phyloP scores from a whole-genome alignment of 768 basidiomycete genomes.

The Lentinula raphanica region DNA sequence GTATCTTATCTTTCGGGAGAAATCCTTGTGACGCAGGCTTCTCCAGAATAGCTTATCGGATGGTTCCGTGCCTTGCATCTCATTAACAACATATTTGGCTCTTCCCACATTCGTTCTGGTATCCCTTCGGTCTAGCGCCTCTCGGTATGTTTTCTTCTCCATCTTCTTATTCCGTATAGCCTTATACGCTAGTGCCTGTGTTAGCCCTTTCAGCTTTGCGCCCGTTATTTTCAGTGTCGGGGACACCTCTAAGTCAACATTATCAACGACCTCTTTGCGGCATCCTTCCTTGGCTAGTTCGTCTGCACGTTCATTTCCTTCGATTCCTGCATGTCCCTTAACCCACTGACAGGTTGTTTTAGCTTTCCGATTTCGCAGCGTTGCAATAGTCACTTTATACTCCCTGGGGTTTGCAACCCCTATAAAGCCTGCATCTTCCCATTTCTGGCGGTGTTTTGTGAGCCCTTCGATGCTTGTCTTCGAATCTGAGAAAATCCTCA shows the following conservation, averaged over 20 bases:
- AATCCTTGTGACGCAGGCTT: too few species aligned
- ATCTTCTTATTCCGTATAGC: not conserved
- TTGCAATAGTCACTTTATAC: not conserved
- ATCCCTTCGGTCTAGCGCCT: not conserved
- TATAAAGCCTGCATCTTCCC: not conserved
- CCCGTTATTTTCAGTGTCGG: not conserved
- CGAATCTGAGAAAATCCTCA: not conserved
- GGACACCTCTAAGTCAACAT: not conserved
- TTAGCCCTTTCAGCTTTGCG: too few species aligned
- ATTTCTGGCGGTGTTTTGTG: not conserved
- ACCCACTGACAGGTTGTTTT: constrained; percentile 13
- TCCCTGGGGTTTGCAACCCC: not conserved
- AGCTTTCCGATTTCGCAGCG: constrained; percentile 11
- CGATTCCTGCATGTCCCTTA: constrained; percentile 5
- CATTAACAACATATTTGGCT: not conserved
- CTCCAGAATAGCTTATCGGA: constrained; percentile 4
- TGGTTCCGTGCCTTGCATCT: not conserved
- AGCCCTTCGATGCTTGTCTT: too few species aligned
- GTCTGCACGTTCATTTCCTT: constrained; percentile 23
- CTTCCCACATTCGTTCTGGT: constrained; percentile 2
- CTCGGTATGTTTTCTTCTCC: not conserved
- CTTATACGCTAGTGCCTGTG: constrained; percentile 12
- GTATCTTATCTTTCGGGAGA: too few species aligned
- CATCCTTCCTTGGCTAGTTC: constrained; percentile 14
- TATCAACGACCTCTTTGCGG: constrained; percentile 7